phyloP scores from a whole-genome alignment of 148 eudicot genomes.

The Polygonum maritimum region DNA sequence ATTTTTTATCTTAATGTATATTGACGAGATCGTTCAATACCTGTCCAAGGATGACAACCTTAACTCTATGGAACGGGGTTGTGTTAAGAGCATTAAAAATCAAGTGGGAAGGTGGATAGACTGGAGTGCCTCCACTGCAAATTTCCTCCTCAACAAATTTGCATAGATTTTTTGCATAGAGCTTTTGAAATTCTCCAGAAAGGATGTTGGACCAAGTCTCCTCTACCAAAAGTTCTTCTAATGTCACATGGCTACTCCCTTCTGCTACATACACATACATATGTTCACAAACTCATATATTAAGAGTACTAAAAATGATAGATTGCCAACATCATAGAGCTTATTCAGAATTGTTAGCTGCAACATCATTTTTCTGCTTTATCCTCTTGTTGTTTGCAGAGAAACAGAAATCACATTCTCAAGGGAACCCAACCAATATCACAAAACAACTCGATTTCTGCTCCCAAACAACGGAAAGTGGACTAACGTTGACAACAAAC shows the following conservation, averaged over 20 bases:
- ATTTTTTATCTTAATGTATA: not conserved
- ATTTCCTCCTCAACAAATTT: conserved; percentile 63
- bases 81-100: conserved; percentile 90
- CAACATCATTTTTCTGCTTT: not conserved
- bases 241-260: conserved; percentile 34
- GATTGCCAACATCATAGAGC: not conserved
- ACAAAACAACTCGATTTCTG: not conserved
- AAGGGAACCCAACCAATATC: not conserved
- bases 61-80: conserved; percentile 72
- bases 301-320: not conserved
- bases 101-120: conserved; percentile 79
- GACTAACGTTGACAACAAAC: not conserved
- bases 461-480: not conserved
- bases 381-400: not conserved
- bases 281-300: conserved; percentile 7
- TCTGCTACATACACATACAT: conserved; percentile 20
- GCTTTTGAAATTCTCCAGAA: conserved; percentile 66
- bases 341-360: not conserved
- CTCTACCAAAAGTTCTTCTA: conserved; percentile 81
- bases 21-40: conserved; percentile 17
- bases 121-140: conserved; percentile 37
- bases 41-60: conserved; percentile 95
- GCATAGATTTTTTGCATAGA: conserved; percentile 58
- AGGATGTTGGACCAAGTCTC: conserved; percentile 67
- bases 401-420: not conserved